Conservation (phyloP, 768 basidiomycete species). For the Lactarius sanguifluus region DNA sequence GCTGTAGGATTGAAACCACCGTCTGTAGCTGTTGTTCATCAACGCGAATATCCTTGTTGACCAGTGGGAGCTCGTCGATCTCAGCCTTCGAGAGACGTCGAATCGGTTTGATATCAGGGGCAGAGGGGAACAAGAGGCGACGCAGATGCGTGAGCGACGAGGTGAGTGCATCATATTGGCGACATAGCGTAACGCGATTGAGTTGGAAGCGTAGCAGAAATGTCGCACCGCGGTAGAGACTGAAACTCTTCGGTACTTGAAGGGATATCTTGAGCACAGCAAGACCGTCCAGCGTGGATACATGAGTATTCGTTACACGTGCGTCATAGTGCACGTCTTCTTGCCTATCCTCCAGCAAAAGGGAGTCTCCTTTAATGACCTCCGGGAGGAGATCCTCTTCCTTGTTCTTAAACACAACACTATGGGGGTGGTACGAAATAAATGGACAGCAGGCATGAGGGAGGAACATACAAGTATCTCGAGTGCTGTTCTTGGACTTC, state of each 20-base stretch:
- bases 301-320: neutral
- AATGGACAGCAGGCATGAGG: neutral
- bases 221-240: slow-evolving; percentile 37
- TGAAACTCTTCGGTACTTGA: slow-evolving; percentile 47
- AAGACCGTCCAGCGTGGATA: neutral
- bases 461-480: slow-evolving; percentile 1
- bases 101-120: slow-evolving; percentile 33
- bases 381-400: slow-evolving; percentile 23
- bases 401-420: slow-evolving; percentile 15
- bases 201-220: slow-evolving; percentile 55
- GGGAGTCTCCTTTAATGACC: slow-evolving; percentile 15
- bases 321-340: slow-evolving; percentile 22
- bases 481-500: neutral
- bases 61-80: slow-evolving; percentile 31
- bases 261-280: slow-evolving; percentile 50
- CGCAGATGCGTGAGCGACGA: slow-evolving; percentile 42
- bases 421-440: neutral
- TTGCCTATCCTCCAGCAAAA: slow-evolving; percentile 21
- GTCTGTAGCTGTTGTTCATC: slow-evolving; percentile 53
- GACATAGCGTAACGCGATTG: slow-evolving; percentile 53
- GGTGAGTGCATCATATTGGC: slow-evolving; percentile 61
- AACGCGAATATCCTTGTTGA: slow-evolving; percentile 45
- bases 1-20: slow-evolving; percentile 47
- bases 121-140: slow-evolving; percentile 51
- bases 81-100: slow-evolving; percentile 24